A percentile compares a stretch with the other conserved stretches of the same genome.
These are phyloP conservation scores for Camelina hispida DNA, from an alignment of 345 rosid species.

Conservation along the genomic window DNA sequence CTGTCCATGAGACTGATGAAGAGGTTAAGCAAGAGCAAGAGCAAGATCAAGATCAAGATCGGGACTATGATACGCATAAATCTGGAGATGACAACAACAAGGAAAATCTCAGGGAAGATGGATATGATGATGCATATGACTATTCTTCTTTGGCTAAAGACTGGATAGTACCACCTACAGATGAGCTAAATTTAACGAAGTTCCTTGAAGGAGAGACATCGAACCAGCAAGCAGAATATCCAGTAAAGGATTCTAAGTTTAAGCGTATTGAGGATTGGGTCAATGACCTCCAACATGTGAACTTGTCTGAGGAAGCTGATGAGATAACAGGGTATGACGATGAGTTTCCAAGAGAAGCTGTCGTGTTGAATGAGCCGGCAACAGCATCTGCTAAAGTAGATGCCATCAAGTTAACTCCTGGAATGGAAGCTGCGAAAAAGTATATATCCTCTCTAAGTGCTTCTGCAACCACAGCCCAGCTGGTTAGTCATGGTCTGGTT, in stretches of 20 bases:
- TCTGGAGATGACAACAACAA: slow-evolving; percentile 44
- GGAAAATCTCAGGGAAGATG: slow-evolving; percentile 54
- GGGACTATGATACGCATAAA: slow-evolving; percentile 40
- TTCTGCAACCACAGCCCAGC: slow-evolving; percentile 73
- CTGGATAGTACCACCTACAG: slow-evolving; percentile 69
- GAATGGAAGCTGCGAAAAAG: slow-evolving; percentile 79
- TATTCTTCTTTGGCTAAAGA: slow-evolving; percentile 68
- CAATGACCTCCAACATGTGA: slow-evolving; percentile 70
- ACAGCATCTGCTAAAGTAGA: slow-evolving; percentile 52
- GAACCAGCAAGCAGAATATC: slow-evolving; percentile 49
- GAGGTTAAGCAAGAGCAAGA: slow-evolving; percentile 37
- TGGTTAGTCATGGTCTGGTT: slow-evolving; percentile 72
- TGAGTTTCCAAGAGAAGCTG: slow-evolving; percentile 46
- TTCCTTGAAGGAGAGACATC: slow-evolving; percentile 55
- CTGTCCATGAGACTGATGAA: slow-evolving; percentile 46
- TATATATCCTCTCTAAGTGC: slow-evolving; percentile 74
- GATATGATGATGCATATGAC: slow-evolving; percentile 55
- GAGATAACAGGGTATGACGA: slow-evolving; percentile 48
- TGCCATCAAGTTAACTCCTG: slow-evolving; percentile 55
- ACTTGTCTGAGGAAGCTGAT: slow-evolving; percentile 56
- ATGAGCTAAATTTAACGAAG: slow-evolving; percentile 51
- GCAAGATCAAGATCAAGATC: slow-evolving; percentile 41
- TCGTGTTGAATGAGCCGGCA: slow-evolving; percentile 41
- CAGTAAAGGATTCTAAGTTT: slow-evolving; percentile 67
- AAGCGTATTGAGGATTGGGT: slow-evolving; percentile 93